Evolutionary conservation across 2,329 filamentous ascomycete genomes (phyloP), one percentile per base, ranked within the genome.

Genomic region (Penicillium psychrosexuale): DNA sequence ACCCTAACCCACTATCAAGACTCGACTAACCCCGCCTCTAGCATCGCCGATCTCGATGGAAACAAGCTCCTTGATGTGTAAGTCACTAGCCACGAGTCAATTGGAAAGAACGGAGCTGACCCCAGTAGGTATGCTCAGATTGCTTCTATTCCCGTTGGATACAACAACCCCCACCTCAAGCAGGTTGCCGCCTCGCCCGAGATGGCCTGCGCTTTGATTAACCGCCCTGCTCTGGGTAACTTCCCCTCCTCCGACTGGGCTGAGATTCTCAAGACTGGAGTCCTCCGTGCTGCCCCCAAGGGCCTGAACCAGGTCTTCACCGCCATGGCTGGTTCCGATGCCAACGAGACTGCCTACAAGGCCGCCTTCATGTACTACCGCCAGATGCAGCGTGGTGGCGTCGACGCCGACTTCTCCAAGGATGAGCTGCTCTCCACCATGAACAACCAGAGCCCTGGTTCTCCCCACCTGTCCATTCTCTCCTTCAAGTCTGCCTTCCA

Each of bases 261-360:
- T 52, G 76, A 87, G 31, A 84, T 94, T 60, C 84, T 96, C 66
- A 85, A 89, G 52, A 51, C 39, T 33, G 90, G 91, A 65, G 84
- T 95, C 59, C 84, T 97, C 64, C 86, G 84, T 67, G 90, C 90
- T 46, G 90, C 91, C 0, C 92, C 91, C 56, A 54, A 54, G 52
- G 52, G 52, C 33, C 78, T 93, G 60, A 78, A 91, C 79, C 89
- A 96, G 75, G 91, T 96, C 65, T 96, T 96, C 78, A 96, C 91
- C 17, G 90, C 88, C 61, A 88, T 91, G 80, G 85, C 91, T 51
- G 91, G 91, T 58, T 95, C 90, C 19, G 91, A 96, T 69, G 91
- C 91, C 75, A 96, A 96, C 77, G 92, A 96, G 78, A 89, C 90
- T 33, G 92, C 92, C 40, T 96, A 91, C 84, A 96, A 96, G 79